phyloP scores from a whole-genome alignment of 2,329 filamentous ascomycete genomes.

The Penicillium italicum region DNA sequence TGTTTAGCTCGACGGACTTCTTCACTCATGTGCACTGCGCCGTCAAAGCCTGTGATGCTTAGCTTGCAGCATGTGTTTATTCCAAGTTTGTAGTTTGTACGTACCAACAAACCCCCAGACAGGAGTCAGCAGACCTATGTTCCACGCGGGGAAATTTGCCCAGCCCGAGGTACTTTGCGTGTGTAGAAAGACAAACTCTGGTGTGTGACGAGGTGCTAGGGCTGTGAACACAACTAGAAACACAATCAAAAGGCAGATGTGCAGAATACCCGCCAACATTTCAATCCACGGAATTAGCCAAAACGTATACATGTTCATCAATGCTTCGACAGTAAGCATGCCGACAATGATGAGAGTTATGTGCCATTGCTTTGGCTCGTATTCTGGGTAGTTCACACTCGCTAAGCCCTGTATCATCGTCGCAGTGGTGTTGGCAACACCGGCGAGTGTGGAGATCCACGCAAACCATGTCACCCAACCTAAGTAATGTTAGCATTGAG shows the following conservation, averaged over 20 bases:
- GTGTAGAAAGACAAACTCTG: slow-evolving; percentile 33
- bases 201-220: slow-evolving; percentile 31
- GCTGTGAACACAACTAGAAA: slow-evolving; percentile 35
- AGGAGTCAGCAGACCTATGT: slow-evolving; percentile 37
- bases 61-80: background rate
- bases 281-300: slow-evolving; percentile 42
- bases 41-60: slow-evolving; percentile 42
- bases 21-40: slow-evolving; percentile 49
- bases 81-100: background rate
- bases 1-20: slow-evolving; percentile 46
- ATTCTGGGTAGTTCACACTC: slow-evolving; percentile 32
- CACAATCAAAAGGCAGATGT: slow-evolving; percentile 25
- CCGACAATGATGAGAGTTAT: slow-evolving; percentile 40
- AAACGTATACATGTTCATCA: slow-evolving; percentile 25
- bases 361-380: slow-evolving; percentile 37
- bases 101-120: slow-evolving; percentile 25
- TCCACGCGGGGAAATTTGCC: slow-evolving; percentile 34
- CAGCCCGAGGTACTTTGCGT: slow-evolving; percentile 30
- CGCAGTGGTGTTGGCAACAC: slow-evolving; percentile 34
- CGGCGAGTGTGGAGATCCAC: slow-evolving; percentile 37
- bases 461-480: slow-evolving; percentile 45
- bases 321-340: slow-evolving; percentile 26
- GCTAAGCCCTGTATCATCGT: slow-evolving; percentile 37
- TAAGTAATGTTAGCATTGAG: slow-evolving; percentile 1
- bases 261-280: slow-evolving; percentile 33